Evolutionary conservation across 1,139 yeast genomes (phyloP), one percentile per base, ranked within the genome.

Genomic region (Pichia sp.): DNA sequence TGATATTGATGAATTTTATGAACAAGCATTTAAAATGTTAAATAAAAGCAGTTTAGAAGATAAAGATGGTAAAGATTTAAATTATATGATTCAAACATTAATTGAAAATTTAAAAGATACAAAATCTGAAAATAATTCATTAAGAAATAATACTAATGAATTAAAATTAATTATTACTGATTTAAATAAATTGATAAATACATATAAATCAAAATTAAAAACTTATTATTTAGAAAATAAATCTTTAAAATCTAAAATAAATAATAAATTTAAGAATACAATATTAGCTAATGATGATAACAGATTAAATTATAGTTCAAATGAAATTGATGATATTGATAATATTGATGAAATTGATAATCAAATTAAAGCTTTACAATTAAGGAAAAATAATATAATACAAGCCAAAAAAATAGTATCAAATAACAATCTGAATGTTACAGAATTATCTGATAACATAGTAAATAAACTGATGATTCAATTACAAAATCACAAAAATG

Each of bases 1-100:
- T 41, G 50, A 47, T 26, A 46, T 55, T 12, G 51, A 51, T 25
- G 48, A 53, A 8, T 42, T 57, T 24, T 47, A 51, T 25, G 52
- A 53, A 22, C 55, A 53, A 36, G 55, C 61, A 7, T 55, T 52
- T 43, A 56, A 55, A 43, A 48, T 53, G 11, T 46, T 59, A n/a
- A 52, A 51, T 29, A 51, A 45, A 11, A 43, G 36, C 24, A 50
- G 48, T 41, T 29, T 46, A 5, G 39, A 37, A 16, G 46, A 44
- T 31, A 41, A 35, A 8, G 49, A 48, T 11, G 49, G 48, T 22
- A 41, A 46, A 37, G 37, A 44, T 26, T 25, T 50, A 6, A 48
- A 46, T 38, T 11, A 11, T 7, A 37, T 57, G 48, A 51, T 58
- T 27, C 47, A 47, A 30, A 46, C 51, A n/a, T 42, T 57, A 27